These are phyloP conservation scores for Keithomyces neogunnii DNA, from an alignment of 2,329 filamentous ascomycete genomes.

Conservation along the genomic window DNA sequence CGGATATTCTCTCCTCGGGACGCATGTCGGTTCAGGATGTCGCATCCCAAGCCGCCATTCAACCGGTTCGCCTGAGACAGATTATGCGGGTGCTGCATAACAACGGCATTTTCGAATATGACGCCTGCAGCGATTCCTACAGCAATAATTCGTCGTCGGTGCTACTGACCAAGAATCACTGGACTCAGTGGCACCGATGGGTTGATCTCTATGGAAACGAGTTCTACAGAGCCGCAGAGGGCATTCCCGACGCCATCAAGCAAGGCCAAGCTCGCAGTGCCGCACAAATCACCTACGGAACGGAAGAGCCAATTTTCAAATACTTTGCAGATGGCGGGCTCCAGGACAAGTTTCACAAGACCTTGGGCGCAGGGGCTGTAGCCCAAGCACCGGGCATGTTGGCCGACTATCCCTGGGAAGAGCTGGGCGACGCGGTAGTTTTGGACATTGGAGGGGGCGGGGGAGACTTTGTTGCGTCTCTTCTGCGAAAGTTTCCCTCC, in stretches of 20 bases:
- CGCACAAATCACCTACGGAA: slow-evolving; percentile 31
- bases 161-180: slow-evolving; percentile 27
- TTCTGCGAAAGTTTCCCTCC: slow-evolving; percentile 20
- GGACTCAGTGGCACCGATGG: slow-evolving; percentile 37
- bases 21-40: not conserved
- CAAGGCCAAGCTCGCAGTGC: slow-evolving; percentile 16
- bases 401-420: slow-evolving; percentile 31
- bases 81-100: slow-evolving; percentile 7
- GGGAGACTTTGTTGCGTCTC: slow-evolving; percentile 25
- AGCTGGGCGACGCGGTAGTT: slow-evolving; percentile 22
- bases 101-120: slow-evolving; percentile 5
- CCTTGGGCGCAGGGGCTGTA: slow-evolving; percentile 26
- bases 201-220: slow-evolving; percentile 32
- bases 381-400: slow-evolving; percentile 30
- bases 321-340: slow-evolving; percentile 27
- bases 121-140: not conserved
- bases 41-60: not conserved
- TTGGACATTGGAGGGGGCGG: slow-evolving; percentile 32
- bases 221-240: slow-evolving; percentile 33
- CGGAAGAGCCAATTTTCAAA: slow-evolving; percentile 29
- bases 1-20: not conserved
- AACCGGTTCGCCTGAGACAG: slow-evolving; percentile 6
- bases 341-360: slow-evolving; percentile 24
- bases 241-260: slow-evolving; percentile 24
- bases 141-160: slow-evolving; percentile 14